A percentile compares a stretch with the other conserved stretches of the same genome.
Conservation (phyloP, 257 asterid genomes). For the Cruciata laevipes region DNA sequence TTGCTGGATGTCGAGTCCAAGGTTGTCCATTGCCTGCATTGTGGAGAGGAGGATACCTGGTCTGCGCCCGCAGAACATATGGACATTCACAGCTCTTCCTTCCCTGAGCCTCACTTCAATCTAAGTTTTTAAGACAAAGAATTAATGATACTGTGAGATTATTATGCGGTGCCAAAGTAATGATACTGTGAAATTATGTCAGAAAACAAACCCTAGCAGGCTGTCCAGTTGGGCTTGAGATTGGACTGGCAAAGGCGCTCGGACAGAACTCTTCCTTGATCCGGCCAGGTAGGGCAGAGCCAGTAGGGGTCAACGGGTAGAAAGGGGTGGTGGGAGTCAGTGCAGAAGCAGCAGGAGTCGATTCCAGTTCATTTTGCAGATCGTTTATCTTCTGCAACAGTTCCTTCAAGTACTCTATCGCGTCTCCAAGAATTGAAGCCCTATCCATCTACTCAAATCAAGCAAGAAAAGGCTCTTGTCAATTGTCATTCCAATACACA, state of each 20-base stretch:
- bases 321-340: conserved; percentile 50
- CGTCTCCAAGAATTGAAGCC: conserved; percentile 89
- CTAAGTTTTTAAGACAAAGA: conserved; percentile 20
- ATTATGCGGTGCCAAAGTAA: neutral
- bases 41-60: conserved; percentile 80
- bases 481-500: neutral
- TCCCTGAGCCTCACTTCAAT: conserved; percentile 75
- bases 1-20: conserved; percentile 85
- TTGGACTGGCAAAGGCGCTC: conserved; percentile 65
- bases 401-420: conserved; percentile 80
- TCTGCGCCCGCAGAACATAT: conserved; percentile 80
- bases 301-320: conserved; percentile 73
- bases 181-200: neutral
- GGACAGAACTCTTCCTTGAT: conserved; percentile 73
- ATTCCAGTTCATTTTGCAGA: conserved; percentile 77
- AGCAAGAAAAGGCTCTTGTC: neutral
- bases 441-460: conserved; percentile 64
- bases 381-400: conserved; percentile 77
- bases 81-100: conserved; percentile 79
- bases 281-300: conserved; percentile 48
- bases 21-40: conserved; percentile 73
- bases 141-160: neutral
- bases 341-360: conserved; percentile 47
- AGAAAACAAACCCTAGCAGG: conserved; percentile 73
- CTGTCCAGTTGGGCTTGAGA: conserved; percentile 74